phyloP scores from a whole-genome alignment of 176 grass and related monocot species.

The Carex parvula region DNA sequence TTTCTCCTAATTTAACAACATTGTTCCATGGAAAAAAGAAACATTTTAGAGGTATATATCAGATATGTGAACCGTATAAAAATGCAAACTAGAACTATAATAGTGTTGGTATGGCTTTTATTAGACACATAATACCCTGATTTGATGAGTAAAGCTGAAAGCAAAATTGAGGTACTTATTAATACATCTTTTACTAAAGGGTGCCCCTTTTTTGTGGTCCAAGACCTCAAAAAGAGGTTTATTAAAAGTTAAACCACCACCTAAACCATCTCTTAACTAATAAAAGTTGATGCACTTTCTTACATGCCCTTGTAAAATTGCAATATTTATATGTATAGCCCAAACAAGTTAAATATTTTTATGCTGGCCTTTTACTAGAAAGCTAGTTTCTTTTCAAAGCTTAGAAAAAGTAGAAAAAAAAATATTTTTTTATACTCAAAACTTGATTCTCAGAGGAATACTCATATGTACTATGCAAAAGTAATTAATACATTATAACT shows the following conservation, averaged over 20 bases:
- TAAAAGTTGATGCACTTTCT: background rate
- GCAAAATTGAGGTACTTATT: slow-evolving; percentile 21
- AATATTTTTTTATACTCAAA: background rate
- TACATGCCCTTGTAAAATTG: background rate
- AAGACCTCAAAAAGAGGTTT: background rate
- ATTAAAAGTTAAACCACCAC: slow-evolving; percentile 19
- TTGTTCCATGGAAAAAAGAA: background rate
- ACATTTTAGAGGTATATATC: background rate
- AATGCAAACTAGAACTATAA: background rate
- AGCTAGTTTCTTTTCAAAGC: background rate
- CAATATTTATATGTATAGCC: background rate
- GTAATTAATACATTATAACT: background rate
- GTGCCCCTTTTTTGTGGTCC: slow-evolving; percentile 13
- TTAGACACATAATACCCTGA: background rate
- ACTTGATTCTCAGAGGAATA: background rate
- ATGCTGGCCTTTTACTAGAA: background rate
- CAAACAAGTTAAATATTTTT: background rate
- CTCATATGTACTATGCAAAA: background rate
- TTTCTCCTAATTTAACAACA: background rate
- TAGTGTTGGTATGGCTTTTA: background rate
- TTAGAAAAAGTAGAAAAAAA: background rate
- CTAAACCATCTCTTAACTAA: slow-evolving; percentile 21
- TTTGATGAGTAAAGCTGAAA: slow-evolving; percentile 21
- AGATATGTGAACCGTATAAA: background rate
- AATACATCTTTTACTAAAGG: slow-evolving; percentile 25